Percentiles rank a stretch among this genome's conserved stretches.
Conservation (phyloP, 2,329 filamentous ascomycete genomes). For the Fusarium nurragi region DNA sequence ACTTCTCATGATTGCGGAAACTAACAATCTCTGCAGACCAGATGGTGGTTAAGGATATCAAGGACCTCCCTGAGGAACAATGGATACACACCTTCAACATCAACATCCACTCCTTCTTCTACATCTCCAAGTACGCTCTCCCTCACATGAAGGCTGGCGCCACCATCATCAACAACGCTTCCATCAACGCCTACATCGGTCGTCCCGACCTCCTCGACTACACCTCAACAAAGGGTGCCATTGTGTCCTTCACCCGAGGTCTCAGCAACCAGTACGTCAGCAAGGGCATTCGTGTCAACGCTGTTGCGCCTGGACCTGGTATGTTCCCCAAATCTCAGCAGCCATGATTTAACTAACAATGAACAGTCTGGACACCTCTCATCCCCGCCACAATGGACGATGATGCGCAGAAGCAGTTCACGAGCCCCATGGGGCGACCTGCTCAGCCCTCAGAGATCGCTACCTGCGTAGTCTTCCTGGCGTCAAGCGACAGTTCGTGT, state of each 20-base stretch:
- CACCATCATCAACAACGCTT: constrained; percentile 86
- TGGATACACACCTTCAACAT: constrained; percentile 83
- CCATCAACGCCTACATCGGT: constrained; percentile 84
- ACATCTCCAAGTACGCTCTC: constrained; percentile 78
- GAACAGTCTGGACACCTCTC: constrained; percentile 75
- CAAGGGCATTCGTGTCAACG: constrained; percentile 80
- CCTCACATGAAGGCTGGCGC: constrained; percentile 78
- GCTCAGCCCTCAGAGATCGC: constrained; percentile 85
- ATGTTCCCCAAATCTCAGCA: constrained; percentile 1
- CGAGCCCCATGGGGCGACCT: constrained; percentile 77
- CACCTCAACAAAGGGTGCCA: constrained; percentile 80
- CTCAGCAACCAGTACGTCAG: constrained; percentile 78
- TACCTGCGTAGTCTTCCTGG: constrained; percentile 83
- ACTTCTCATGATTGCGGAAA: background rate
- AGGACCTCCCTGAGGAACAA: constrained; percentile 77
- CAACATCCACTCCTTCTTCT: constrained; percentile 87
- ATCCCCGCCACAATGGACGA: constrained; percentile 78
- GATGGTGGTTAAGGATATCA: constrained; percentile 77
- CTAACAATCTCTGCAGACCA: constrained; percentile 42
- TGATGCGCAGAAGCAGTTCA: constrained; percentile 76
- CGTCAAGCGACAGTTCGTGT: constrained; percentile 75
- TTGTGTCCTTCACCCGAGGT: constrained; percentile 80
- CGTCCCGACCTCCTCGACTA: constrained; percentile 84
- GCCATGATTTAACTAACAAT: constrained; percentile 4
- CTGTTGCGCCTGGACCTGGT: constrained; percentile 76